A percentile compares a stretch with the other conserved stretches of the same genome.
Evolutionary conservation across 2,329 filamentous ascomycete genomes (phyloP).

Genomic region (Tolypocladium amazonense): DNA sequence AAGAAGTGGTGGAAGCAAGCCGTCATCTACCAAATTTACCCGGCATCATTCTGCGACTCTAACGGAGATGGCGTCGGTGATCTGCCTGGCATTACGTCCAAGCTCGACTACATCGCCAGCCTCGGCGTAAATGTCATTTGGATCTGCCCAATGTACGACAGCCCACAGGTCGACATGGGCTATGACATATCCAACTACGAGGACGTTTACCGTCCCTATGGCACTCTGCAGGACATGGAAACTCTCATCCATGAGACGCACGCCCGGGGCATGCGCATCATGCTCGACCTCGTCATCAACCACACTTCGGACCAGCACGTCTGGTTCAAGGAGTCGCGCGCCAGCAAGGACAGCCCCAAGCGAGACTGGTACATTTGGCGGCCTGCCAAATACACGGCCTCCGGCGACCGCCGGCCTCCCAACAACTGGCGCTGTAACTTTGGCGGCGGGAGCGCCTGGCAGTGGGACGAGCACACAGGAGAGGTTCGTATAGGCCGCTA

Average conservation of each 20-base stretch:
- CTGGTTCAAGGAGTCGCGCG: slow-evolving; percentile 60
- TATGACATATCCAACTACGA: slow-evolving; percentile 63
- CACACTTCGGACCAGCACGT: slow-evolving; percentile 63
- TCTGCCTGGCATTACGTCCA: slow-evolving; percentile 50
- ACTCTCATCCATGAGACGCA: slow-evolving; percentile 49
- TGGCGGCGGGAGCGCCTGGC: slow-evolving; percentile 51
- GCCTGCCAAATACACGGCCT: slow-evolving; percentile 37
- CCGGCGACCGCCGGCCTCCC: slow-evolving; percentile 55
- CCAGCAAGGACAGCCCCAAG: slow-evolving; percentile 50
- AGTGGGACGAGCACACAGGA: slow-evolving; percentile 59
- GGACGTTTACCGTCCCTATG: slow-evolving; percentile 53
- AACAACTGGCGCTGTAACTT: slow-evolving; percentile 66
- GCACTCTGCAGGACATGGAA: slow-evolving; percentile 56
- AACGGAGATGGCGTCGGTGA: slow-evolving; percentile 52
- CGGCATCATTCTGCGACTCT: slow-evolving; percentile 45
- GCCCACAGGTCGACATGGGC: slow-evolving; percentile 57
- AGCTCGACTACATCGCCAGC: slow-evolving; percentile 49
- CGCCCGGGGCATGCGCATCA: slow-evolving; percentile 54
- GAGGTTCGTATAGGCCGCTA: no score
- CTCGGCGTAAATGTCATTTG: slow-evolving; percentile 56
- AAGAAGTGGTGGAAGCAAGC: slow-evolving; percentile 45
- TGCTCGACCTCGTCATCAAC: slow-evolving; percentile 69
- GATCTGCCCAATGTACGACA: slow-evolving; percentile 56
- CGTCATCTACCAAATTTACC: slow-evolving; percentile 49
- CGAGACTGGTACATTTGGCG: slow-evolving; percentile 59